Evolutionary conservation across 345 rosid species (phyloP).

Genomic region (Heritiera fomes): DNA sequence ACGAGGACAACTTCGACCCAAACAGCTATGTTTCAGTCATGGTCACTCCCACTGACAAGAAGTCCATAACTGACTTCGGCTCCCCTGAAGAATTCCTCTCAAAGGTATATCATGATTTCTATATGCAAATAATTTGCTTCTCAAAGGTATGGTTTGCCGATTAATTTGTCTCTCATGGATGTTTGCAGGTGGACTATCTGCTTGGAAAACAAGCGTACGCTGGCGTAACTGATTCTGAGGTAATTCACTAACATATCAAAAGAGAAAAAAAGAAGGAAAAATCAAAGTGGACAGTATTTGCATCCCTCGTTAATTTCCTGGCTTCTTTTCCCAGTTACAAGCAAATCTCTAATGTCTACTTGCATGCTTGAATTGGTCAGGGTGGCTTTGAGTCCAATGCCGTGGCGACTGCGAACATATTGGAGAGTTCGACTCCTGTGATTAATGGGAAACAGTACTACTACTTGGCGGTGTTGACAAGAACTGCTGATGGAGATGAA

Average conservation of each 20-base stretch:
- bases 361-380: constrained; percentile 33
- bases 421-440: constrained; percentile 50
- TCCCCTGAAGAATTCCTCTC: constrained; percentile 76
- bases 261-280: too few relatives aligned
- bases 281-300: not conserved
- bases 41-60: constrained; percentile 80
- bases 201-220: constrained; percentile 84
- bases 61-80: constrained; percentile 79
- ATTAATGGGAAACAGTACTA: constrained; percentile 58
- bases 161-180: not conserved
- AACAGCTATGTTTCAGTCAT: constrained; percentile 60
- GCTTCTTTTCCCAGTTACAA: not conserved
- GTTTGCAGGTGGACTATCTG: constrained; percentile 67
- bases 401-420: constrained; percentile 84
- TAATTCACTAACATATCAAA: constrained; percentile 24
- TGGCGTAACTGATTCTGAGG: constrained; percentile 78
- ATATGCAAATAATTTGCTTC: not conserved
- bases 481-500: constrained; percentile 99
- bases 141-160: not conserved
- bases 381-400: constrained; percentile 76
- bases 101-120: constrained; percentile 35
- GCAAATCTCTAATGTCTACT: not conserved
- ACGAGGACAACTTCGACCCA: constrained; percentile 84
- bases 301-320: not conserved
- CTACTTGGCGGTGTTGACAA: constrained; percentile 69